A percentile compares a stretch with the other conserved stretches of the same genome.
Conservation (phyloP, 495 filamentous ascomycete species). For the Penicillium pancosmium region DNA sequence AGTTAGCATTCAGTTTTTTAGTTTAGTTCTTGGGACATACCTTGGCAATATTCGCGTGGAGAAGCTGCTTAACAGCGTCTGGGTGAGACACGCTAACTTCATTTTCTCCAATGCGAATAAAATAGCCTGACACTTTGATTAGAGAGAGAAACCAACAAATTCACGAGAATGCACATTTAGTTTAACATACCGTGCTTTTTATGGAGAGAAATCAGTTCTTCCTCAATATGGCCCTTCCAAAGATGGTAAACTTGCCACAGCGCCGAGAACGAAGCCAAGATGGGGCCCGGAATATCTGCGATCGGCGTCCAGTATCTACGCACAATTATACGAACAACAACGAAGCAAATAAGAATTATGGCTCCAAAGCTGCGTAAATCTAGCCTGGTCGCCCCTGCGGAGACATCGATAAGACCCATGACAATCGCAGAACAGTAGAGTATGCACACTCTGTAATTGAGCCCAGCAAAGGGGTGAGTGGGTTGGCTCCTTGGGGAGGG, state of each 20-base stretch:
- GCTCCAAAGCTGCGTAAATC: not conserved
- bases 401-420: not conserved
- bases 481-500: too few relatives aligned
- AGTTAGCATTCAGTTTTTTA: too few relatives aligned
- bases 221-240: slow-evolving; percentile 42
- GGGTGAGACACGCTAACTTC: slow-evolving; percentile 53
- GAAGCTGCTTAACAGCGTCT: slow-evolving; percentile 40
- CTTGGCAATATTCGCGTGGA: slow-evolving; percentile 32
- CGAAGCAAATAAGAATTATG: not conserved
- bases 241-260: slow-evolving; percentile 44
- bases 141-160: too few relatives aligned
- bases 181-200: slow-evolving; percentile 40
- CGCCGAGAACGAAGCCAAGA: slow-evolving; percentile 41
- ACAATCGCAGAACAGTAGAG: too few relatives aligned
- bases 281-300: slow-evolving; percentile 43
- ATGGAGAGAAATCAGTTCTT: slow-evolving; percentile 39
- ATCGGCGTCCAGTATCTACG: slow-evolving; percentile 30
- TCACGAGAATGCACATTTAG: too few relatives aligned
- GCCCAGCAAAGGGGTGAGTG: too few relatives aligned
- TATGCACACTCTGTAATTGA: too few relatives aligned
- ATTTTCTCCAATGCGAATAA: slow-evolving; percentile 48
- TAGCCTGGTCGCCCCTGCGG: not conserved
- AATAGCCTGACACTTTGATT: slow-evolving; percentile 30
- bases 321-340: slow-evolving; percentile 11
- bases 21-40: not conserved